Conservation (phyloP, 495 filamentous ascomycete genomes). For the Penicillium fimorum region DNA sequence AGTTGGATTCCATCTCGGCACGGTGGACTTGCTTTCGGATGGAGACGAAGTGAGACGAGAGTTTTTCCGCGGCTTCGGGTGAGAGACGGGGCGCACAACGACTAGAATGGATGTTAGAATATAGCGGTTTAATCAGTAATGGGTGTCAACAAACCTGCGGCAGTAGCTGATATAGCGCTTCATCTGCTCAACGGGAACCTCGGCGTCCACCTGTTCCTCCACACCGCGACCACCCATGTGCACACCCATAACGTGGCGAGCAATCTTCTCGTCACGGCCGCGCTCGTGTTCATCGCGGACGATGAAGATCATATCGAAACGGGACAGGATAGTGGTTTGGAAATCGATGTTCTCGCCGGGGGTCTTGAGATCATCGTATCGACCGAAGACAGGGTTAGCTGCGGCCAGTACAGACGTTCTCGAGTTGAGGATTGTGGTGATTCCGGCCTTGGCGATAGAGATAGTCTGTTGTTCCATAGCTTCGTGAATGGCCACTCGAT, state of each 20-base stretch:
- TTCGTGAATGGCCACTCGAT: conserved; percentile 98
- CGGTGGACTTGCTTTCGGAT: conserved; percentile 94
- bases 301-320: conserved; percentile 99
- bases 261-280: conserved; percentile 86
- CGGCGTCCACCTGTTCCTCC: conserved; percentile 79
- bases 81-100: conserved; percentile 92
- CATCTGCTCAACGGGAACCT: conserved; percentile 94
- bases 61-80: conserved; percentile 90
- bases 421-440: conserved; percentile 97
- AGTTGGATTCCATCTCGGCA: conserved; percentile 80
- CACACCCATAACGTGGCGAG: conserved; percentile 95
- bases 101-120: conserved; percentile 47
- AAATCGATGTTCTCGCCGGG: conserved; percentile 99
- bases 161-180: conserved; percentile 98
- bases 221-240: conserved; percentile 89
- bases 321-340: conserved; percentile 96
- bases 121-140: not conserved
- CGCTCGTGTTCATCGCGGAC: conserved; percentile 94
- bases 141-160: conserved; percentile 65
- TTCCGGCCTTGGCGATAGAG: conserved; percentile 98
- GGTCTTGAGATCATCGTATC: conserved; percentile 96
- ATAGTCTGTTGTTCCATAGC: conserved; percentile 99
- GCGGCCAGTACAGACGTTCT: conserved; percentile 93
- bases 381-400: conserved; percentile 95
- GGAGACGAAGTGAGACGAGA: conserved; percentile 94